Conservation (phyloP, 1,284 basidiomycete genomes). For the Gomphus sp. region DNA sequence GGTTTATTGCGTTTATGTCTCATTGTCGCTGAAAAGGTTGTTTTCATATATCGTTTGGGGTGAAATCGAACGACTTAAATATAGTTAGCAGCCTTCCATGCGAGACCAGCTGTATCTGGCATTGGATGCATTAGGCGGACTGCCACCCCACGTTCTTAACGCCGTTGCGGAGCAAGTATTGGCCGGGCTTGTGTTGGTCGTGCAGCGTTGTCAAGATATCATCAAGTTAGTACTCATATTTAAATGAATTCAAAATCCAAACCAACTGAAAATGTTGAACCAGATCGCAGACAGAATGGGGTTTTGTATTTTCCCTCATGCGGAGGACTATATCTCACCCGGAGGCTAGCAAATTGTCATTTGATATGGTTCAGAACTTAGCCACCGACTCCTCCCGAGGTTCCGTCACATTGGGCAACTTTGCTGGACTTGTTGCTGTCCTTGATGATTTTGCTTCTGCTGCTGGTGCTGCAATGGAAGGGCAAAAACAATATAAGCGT, state of each 20-base stretch:
- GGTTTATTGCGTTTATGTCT: conserved; percentile 74
- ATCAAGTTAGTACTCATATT: conserved; percentile 38
- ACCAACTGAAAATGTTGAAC: conserved; percentile 2
- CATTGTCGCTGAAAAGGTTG: conserved; percentile 69
- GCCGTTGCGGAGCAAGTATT: conserved; percentile 88
- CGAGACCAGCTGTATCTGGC: conserved; percentile 92
- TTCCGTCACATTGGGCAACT: conserved; percentile 71
- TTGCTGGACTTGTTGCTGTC: conserved; percentile 69
- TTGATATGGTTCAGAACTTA: conserved; percentile 64
- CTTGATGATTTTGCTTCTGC: conserved; percentile 82
- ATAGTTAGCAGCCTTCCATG: conserved; percentile 45
- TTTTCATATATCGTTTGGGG: background rate
- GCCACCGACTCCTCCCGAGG: conserved; percentile 49
- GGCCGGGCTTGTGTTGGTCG: conserved; percentile 71
- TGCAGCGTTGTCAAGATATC: conserved; percentile 66
- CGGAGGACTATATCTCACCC: conserved; percentile 79
- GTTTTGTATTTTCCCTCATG: conserved; percentile 84
- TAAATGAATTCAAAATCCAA: background rate
- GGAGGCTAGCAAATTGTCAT: conserved; percentile 81
- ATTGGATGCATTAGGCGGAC: conserved; percentile 78
- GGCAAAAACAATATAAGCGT: conserved; percentile 27
- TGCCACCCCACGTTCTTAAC: conserved; percentile 71
- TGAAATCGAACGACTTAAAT: background rate
- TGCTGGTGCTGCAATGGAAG: conserved; percentile 55
- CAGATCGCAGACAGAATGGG: conserved; percentile 94